phyloP scores from a whole-genome alignment of 2,329 filamentous ascomycete genomes.

The Alternaria burnsii region DNA sequence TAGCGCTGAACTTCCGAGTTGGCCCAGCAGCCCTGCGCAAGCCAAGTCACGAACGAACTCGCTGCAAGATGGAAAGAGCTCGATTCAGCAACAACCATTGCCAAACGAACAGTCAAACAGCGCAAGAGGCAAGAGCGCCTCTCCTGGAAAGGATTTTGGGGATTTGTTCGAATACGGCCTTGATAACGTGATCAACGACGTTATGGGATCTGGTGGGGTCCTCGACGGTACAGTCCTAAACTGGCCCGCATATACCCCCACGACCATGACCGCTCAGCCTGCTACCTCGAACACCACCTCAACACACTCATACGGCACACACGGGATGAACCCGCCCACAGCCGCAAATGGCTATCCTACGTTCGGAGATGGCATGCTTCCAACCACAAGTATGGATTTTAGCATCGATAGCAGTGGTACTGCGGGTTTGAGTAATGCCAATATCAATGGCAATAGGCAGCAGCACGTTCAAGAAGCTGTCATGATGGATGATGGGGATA shows the following conservation, averaged over 20 bases:
- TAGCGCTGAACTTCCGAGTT: conserved; percentile 26
- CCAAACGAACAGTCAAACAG: background rate
- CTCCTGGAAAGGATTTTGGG: conserved; percentile 28
- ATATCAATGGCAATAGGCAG: background rate
- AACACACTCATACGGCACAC: background rate
- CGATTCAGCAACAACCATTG: conserved; percentile 7
- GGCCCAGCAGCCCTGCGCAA: conserved; percentile 27
- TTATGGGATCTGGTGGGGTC: conserved; percentile 27
- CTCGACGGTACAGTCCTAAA: conserved; percentile 15
- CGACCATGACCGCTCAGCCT: background rate
- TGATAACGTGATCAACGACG: conserved; percentile 40
- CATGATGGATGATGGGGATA: conserved; percentile 50
- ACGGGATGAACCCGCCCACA: conserved; percentile 6
- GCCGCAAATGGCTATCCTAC: conserved; percentile 25
- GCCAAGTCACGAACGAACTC: background rate
- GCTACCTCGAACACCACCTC: background rate
- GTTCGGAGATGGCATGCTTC: conserved; percentile 25
- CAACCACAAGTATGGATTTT: conserved; percentile 32
- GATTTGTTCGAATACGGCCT: conserved; percentile 34
- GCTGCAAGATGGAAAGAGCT: background rate
- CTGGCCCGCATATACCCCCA: conserved; percentile 4
- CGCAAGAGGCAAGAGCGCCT: background rate
- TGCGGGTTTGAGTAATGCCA: background rate
- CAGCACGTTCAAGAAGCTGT: conserved; percentile 24
- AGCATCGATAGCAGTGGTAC: conserved; percentile 25